These are phyloP conservation scores for Guillardia theta DNA, from an alignment of 78 protist genomes.

Conservation along the genomic window DNA sequence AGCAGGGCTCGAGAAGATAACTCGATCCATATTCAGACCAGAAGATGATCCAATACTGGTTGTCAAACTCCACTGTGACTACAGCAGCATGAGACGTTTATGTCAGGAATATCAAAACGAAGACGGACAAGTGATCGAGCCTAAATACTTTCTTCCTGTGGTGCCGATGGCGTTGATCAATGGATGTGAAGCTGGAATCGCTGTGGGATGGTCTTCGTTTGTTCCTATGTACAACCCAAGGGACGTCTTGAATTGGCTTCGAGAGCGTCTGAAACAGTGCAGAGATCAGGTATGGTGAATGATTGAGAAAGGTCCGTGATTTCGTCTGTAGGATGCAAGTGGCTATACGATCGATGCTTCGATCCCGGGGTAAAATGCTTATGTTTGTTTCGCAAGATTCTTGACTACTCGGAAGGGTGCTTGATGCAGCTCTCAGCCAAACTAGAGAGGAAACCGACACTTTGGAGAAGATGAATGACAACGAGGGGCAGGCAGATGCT, in stretches of 20 bases:
- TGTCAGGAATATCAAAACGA: not conserved
- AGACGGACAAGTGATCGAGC: not conserved
- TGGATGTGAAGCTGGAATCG: constrained; percentile 24
- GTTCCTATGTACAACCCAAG: constrained; percentile 23
- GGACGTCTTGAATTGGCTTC: not conserved
- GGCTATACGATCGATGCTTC: too few species aligned
- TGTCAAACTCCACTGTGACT: too few species aligned
- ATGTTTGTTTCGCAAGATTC: too few species aligned
- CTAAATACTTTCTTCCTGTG: not conserved
- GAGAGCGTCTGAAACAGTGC: not conserved
- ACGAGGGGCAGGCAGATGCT: too few species aligned
- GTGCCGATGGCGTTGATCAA: constrained; percentile 12
- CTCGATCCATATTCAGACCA: not conserved
- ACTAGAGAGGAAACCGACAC: too few species aligned
- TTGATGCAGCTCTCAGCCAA: too few species aligned
- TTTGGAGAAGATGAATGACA: too few species aligned
- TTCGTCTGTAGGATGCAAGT: too few species aligned
- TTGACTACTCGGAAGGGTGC: too few species aligned
- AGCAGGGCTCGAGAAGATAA: constrained; percentile 2
- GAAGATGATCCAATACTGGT: constrained; percentile 5
- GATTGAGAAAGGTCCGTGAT: too few species aligned
- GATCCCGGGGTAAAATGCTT: too few species aligned
- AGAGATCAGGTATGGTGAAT: not conserved
- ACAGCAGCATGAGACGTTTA: too few species aligned
- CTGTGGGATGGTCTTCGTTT: not conserved